Conservation (phyloP, 768 basidiomycete genomes). For the Suillus americanus region DNA sequence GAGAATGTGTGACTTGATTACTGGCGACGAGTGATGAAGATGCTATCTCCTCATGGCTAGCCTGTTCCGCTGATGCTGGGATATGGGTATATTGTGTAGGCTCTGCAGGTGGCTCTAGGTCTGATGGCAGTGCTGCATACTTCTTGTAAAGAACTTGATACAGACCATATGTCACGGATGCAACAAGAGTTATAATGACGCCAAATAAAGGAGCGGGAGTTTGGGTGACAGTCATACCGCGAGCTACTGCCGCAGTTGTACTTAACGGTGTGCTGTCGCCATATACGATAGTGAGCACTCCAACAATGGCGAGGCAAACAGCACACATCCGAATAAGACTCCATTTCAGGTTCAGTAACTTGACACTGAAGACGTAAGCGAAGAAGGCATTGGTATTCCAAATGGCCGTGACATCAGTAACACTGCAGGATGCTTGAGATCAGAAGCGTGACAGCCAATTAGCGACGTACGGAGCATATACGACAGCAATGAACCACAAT, state of each 20-base stretch:
- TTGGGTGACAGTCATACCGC: not conserved
- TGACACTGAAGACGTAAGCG: slow-evolving; percentile 84
- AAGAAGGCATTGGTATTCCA: slow-evolving; percentile 94
- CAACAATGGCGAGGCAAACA: slow-evolving; percentile 77
- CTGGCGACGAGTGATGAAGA: slow-evolving; percentile 14
- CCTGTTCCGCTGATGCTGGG: slow-evolving; percentile 35
- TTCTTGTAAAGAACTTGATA: slow-evolving; percentile 88
- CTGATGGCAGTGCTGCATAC: slow-evolving; percentile 69
- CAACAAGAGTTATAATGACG: slow-evolving; percentile 70
- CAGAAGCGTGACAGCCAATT: not conserved
- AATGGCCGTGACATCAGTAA: slow-evolving; percentile 83
- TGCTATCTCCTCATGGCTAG: slow-evolving; percentile 18
- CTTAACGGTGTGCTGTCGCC: slow-evolving; percentile 50
- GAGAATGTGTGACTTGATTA: slow-evolving; percentile 46
- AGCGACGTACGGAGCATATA: slow-evolving; percentile 65
- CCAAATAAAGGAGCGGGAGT: slow-evolving; percentile 63
- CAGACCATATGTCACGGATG: slow-evolving; percentile 69
- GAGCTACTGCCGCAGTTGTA: slow-evolving; percentile 1
- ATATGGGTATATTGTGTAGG: slow-evolving; percentile 44
- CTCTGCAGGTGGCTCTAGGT: slow-evolving; percentile 49
- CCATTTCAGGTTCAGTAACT: slow-evolving; percentile 63
- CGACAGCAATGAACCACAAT: slow-evolving; percentile 75
- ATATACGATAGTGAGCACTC: slow-evolving; percentile 81
- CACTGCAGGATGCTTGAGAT: slow-evolving; percentile 39
- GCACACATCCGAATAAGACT: slow-evolving; percentile 63